Percentiles rank a stretch among this genome's conserved stretches.
These are phyloP conservation scores for Penicillium longicatenatum DNA, from an alignment of 495 filamentous ascomycete genomes.

Conservation along the genomic window DNA sequence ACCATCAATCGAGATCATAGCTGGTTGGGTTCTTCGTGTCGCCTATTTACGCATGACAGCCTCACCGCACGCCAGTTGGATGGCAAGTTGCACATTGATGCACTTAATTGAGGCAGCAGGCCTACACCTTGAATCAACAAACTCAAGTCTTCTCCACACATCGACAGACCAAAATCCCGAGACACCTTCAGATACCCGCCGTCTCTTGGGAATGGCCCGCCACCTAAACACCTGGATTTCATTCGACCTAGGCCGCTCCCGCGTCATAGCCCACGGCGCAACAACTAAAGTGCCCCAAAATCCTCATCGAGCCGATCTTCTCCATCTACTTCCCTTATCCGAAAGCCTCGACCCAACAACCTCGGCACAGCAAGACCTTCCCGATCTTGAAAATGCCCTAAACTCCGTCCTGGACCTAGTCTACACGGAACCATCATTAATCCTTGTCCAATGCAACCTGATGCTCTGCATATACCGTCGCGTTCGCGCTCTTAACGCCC, in stretches of 20 bases:
- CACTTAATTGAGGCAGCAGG: constrained; percentile 57
- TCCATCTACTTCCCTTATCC: constrained; percentile 47
- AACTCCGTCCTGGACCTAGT: constrained; percentile 37
- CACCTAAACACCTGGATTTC: constrained; percentile 55
- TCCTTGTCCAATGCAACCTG: constrained; percentile 53
- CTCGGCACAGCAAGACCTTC: constrained; percentile 29
- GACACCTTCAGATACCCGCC: constrained; percentile 44
- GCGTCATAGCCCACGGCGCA: constrained; percentile 46
- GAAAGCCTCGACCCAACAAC: constrained; percentile 48
- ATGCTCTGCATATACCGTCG: constrained; percentile 56
- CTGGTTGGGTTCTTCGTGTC: constrained; percentile 54
- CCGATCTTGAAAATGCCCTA: constrained; percentile 42
- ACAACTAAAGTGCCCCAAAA: constrained; percentile 29
- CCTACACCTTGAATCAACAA: constrained; percentile 47
- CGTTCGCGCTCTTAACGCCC: constrained; percentile 45
- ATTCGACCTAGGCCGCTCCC: constrained; percentile 56
- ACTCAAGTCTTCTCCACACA: constrained; percentile 16
- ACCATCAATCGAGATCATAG: constrained; percentile 41
- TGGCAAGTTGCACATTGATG: constrained; percentile 57
- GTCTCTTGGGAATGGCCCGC: constrained; percentile 51
- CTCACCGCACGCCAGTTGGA: constrained; percentile 55
- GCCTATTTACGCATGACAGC: constrained; percentile 55
- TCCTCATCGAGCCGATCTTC: constrained; percentile 31
- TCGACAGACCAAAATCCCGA: too few relatives aligned
- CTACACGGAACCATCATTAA: constrained; percentile 39